A percentile compares a stretch with the other conserved stretches of the same genome.
Conservation (phyloP, 2,329 filamentous ascomycete genomes). For the Pezicula radicicola region DNA sequence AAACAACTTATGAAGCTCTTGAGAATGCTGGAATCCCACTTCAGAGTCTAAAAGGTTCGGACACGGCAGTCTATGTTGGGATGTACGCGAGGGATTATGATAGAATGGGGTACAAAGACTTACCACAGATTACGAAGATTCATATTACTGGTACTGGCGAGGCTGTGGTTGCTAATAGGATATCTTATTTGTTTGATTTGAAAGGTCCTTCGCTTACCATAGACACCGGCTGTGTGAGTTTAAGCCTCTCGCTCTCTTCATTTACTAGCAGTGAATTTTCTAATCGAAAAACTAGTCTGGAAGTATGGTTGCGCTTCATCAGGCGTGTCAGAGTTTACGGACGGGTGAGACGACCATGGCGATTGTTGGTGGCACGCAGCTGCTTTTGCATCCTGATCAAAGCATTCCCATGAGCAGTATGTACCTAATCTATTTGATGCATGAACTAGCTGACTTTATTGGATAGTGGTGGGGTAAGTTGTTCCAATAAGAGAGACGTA, state of each 20-base stretch:
- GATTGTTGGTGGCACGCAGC: constrained; percentile 3
- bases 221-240: constrained; percentile 12
- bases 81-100: background rate
- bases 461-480: too few relatives aligned
- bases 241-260: background rate
- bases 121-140: constrained; percentile 13
- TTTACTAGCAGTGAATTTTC: background rate
- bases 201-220: constrained; percentile 15
- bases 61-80: constrained; percentile 7
- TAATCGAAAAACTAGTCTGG: constrained; percentile 11
- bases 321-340: constrained; percentile 38
- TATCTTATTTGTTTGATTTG: constrained; percentile 19
- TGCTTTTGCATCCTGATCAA: constrained; percentile 3
- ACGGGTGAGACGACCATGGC: constrained; percentile 24
- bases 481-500: too few relatives aligned
- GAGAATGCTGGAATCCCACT: constrained; percentile 10
- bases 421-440: background rate
- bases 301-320: constrained; percentile 50
- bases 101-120: constrained; percentile 11
- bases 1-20: constrained; percentile 23
- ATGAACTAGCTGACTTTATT: background rate
- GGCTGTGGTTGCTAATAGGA: constrained; percentile 12
- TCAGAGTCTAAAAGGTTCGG: constrained; percentile 5
- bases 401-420: constrained; percentile 1
- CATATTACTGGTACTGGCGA: background rate